Evolutionary conservation across 257 asterid genomes (phyloP).

Genomic region (Solanum paucissectum): DNA sequence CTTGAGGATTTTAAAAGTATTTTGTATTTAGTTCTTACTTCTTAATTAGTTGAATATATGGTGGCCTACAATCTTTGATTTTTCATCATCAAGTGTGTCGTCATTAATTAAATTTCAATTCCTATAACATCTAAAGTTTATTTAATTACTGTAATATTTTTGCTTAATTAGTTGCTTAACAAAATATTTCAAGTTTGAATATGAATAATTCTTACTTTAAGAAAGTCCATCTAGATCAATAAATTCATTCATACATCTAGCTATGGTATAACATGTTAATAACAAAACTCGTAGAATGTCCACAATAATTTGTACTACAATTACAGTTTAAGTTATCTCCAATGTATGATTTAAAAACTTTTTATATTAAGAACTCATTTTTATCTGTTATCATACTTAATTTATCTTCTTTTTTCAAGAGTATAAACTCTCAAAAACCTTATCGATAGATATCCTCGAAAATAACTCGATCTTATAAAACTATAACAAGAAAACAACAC

Average conservation of each 20-base stretch:
- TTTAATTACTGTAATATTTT: not conserved
- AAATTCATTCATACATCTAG: too few relatives aligned
- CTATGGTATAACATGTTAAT: not conserved
- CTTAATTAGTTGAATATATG: not conserved
- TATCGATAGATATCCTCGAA: too few relatives aligned
- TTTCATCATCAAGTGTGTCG: not conserved
- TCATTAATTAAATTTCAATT: not conserved
- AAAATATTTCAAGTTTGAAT: not conserved
- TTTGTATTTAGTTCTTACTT: not conserved
- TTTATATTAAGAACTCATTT: not conserved
- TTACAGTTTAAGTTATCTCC: not conserved
- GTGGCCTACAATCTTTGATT: not conserved
- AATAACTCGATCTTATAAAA: too few relatives aligned
- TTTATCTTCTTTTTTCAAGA: too few relatives aligned
- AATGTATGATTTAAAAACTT: not conserved
- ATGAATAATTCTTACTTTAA: not conserved
- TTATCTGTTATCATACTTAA: too few relatives aligned
- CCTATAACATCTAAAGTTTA: not conserved
- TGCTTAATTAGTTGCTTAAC: not conserved
- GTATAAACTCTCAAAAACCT: too few relatives aligned
- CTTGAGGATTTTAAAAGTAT: not conserved
- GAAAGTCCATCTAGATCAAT: too few relatives aligned
- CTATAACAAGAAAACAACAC: not conserved
- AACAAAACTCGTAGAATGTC: not conserved
- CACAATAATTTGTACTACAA: not conserved